Conservation (phyloP, 768 basidiomycete genomes). For the Serendipita indica region DNA sequence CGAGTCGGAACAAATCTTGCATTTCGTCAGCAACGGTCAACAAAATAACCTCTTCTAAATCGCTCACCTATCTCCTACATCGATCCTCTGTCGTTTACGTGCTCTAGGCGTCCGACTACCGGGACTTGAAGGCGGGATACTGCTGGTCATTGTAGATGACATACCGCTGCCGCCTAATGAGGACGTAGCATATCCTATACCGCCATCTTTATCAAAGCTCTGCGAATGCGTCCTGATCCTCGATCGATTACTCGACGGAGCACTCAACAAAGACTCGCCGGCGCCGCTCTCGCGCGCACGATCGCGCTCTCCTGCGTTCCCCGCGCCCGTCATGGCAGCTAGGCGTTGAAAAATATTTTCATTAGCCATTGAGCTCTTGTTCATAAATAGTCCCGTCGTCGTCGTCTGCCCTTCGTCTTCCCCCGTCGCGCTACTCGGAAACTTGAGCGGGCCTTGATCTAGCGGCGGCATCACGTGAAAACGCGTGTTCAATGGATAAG, state of each 20-base stretch:
- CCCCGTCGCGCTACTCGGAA: too few species aligned
- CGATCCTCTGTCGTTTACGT: not conserved
- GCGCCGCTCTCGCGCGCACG: not conserved
- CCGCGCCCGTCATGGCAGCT: not conserved
- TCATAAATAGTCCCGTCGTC: not conserved
- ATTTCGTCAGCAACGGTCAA: not conserved
- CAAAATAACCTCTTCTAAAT: not conserved
- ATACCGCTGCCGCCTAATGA: not conserved
- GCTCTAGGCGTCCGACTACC: not conserved
- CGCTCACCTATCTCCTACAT: slow-evolving; percentile 1
- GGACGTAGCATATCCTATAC: not conserved
- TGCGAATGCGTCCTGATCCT: not conserved
- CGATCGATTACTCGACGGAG: not conserved
- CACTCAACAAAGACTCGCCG: not conserved
- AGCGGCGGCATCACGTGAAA: too few species aligned
- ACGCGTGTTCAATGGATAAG: too few species aligned
- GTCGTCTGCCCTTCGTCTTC: too few species aligned
- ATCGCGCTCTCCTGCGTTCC: not conserved
- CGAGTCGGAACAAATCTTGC: slow-evolving; percentile 47
- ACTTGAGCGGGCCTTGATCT: too few species aligned
- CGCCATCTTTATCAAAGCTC: not conserved
- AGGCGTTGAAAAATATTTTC: not conserved
- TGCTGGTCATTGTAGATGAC: not conserved
- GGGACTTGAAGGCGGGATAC: slow-evolving; percentile 5
- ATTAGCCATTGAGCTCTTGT: not conserved